Base-by-base conservation (phyloP, 139 green algal genomes). In the Auxenochlorella pyrenoidosa region DNA sequence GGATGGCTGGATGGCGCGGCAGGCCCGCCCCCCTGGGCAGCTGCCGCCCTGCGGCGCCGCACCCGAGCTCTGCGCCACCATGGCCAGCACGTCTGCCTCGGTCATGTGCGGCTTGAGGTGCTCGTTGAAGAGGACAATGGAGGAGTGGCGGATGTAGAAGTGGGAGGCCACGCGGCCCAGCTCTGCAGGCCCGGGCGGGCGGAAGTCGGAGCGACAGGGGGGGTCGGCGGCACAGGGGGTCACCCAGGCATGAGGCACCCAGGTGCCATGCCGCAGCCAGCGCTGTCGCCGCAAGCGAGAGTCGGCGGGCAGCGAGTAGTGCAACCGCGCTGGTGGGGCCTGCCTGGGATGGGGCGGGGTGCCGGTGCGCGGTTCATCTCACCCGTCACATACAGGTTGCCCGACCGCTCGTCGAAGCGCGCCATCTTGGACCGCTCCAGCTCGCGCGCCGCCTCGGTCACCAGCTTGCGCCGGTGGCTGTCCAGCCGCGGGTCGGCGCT, bases 141-240 rank as follows among this genome's bases (percentile, higher is more conserved):
- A 94, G 22, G 90, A 87, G 89, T 96, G 93, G 51, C 90, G 82
- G 82, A 99, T 96, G 95, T 99, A 99, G 90, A 94, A 99, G 88
- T 99, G 97, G 16, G 85, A 95, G 47, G 97, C 97, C 40, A 99
- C 95, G 19, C 97, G 93, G 13, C 97, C 97, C 68, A 98, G 94
- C 90, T 99, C 97, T 36, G 86, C 58, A 77, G 21, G 72, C 10
- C 47, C 6, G 12, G 36, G 36, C 43, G 43, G 43, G 12, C 40
- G 60, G 8, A 28, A n/a, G 3, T n/a, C 8, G 34, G 44, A 22
- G 24, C n/a, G n/a, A n/a, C n/a, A n/a, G n/a, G n/a, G n/a, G n/a
- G n/a, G n/a, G n/a, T n/a, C n/a, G n/a, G n/a, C n/a, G n/a, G n/a
- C n/a, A n/a, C n/a, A n/a, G n/a, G n/a, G n/a, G n/a, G n/a, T n/a